phyloP scores from a whole-genome alignment of 441 rosid genomes.

The Raphanus hybrid region DNA sequence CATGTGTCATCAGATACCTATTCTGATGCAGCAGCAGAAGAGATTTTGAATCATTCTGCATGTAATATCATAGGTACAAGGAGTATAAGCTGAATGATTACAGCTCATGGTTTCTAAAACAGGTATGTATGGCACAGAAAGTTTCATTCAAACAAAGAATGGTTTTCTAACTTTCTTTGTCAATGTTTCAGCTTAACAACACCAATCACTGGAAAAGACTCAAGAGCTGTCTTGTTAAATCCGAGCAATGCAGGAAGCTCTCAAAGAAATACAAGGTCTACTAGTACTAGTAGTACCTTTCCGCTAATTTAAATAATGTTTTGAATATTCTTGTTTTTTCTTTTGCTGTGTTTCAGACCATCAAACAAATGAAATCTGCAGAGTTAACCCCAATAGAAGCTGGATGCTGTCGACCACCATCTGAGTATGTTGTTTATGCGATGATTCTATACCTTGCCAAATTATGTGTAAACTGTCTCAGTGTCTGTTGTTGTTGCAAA shows the following conservation, averaged over 20 bases:
- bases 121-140: constrained; percentile 40
- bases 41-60: too few species aligned
- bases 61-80: constrained; percentile 72
- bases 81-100: constrained; percentile 94
- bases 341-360: constrained; percentile 53
- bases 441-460: background rate
- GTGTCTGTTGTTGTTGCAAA: constrained; percentile 7
- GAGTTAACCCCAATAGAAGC: constrained; percentile 84
- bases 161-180: background rate
- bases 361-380: constrained; percentile 68
- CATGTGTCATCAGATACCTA: background rate
- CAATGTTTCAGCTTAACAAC: constrained; percentile 64
- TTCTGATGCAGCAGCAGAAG: background rate
- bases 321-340: background rate
- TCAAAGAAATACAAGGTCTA: constrained; percentile 74
- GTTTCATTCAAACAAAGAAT: background rate
- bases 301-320: background rate
- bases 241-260: constrained; percentile 72
- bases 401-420: constrained; percentile 95
- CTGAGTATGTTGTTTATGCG: constrained; percentile 50
- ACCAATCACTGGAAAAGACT: constrained; percentile 71
- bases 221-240: constrained; percentile 92
- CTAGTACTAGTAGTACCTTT: constrained; percentile 30
- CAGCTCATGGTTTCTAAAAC: constrained; percentile 88
- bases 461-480: background rate